Percentiles rank a stretch among this genome's conserved stretches.
phyloP scores from a whole-genome alignment of 331 rosid species.

The Acacia pycnantha region DNA sequence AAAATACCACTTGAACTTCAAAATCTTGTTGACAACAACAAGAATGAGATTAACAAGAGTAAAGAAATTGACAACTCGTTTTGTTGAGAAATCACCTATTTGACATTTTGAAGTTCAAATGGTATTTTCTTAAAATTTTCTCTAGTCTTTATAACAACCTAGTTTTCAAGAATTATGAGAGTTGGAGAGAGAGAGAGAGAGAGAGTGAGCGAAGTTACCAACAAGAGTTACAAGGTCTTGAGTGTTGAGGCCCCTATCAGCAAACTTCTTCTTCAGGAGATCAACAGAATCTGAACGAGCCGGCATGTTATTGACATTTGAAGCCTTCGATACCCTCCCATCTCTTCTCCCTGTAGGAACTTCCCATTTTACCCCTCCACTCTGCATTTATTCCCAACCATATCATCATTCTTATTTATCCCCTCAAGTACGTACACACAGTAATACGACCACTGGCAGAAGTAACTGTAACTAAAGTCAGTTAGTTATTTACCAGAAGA shows the following conservation, averaged over 20 bases:
- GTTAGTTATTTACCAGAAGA: constrained; percentile 29
- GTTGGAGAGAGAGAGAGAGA: neutral
- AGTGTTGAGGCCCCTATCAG: constrained; percentile 54
- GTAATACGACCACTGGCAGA: neutral
- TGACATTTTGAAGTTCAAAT: too few species aligned
- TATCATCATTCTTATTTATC: neutral
- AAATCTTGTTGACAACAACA: too few species aligned
- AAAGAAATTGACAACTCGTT: too few species aligned
- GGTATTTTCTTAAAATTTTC: too few species aligned
- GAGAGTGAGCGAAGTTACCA: constrained; percentile 25
- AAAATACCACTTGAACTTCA: too few species aligned
- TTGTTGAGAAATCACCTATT: too few species aligned
- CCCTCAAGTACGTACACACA: neutral
- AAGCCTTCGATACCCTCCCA: constrained; percentile 35
- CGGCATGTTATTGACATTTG: constrained; percentile 26
- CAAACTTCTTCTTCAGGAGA: constrained; percentile 45
- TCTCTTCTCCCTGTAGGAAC: constrained; percentile 50
- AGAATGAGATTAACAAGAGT: too few species aligned
- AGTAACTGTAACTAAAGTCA: neutral
- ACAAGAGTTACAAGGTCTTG: constrained; percentile 72
- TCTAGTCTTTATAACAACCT: too few species aligned
- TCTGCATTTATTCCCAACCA: constrained; percentile 19
- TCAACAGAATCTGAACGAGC: constrained; percentile 41
- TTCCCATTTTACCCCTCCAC: constrained; percentile 43
- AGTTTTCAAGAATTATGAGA: neutral